Base-by-base conservation (phyloP, 129 eudicot genomes). In the Chrysanthemum makinoi region DNA sequence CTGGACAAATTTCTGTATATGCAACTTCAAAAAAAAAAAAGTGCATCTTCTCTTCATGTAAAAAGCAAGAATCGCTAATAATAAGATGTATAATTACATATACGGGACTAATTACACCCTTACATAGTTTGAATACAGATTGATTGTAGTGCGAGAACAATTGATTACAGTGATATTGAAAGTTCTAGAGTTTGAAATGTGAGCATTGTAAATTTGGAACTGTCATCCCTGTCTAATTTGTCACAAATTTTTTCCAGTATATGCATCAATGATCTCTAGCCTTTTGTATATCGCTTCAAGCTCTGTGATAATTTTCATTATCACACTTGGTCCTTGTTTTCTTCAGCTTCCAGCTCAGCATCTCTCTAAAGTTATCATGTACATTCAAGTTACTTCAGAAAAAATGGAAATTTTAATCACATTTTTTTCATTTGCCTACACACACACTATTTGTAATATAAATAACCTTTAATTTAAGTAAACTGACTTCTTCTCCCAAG, bases 401-500 rank as follows among this genome's bases (percentile, higher is more conserved):
- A 58, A 58, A 22, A 11, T 58, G n/a, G 9, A 58, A 28, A 58
- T 10, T 15, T 60, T 60, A 24, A 33, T 24, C 44, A 24, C 44
- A 60, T 26, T 3, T 12, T 11, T 22, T 59, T 59, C 22, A 15
- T 5, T 4, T 8, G 35, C 35, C 35, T 3, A 13, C 65, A 22
- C 35, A 10, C 65, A 60, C 28, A 1, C 30, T 2, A 18, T 30
- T 30, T 30, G 35, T 30, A 30, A 30, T 30, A 30, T 30, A 30
- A 30, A 30, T 30, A 73, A 94, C 96, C 96, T 94, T 96, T 60
- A 81, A 35, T 74, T 75, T 74, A 20, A 94, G 75, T 46, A 94
- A 81, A 60, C 82, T 79, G 66, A 90, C 86, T 81, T 94, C 99
- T 86, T 90, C 97, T 64, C 82, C 89, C 83, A 90, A 81, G 72